Base-by-base conservation (phyloP, 2,329 filamentous ascomycete species). In the Trichoderma sp. region DNA sequence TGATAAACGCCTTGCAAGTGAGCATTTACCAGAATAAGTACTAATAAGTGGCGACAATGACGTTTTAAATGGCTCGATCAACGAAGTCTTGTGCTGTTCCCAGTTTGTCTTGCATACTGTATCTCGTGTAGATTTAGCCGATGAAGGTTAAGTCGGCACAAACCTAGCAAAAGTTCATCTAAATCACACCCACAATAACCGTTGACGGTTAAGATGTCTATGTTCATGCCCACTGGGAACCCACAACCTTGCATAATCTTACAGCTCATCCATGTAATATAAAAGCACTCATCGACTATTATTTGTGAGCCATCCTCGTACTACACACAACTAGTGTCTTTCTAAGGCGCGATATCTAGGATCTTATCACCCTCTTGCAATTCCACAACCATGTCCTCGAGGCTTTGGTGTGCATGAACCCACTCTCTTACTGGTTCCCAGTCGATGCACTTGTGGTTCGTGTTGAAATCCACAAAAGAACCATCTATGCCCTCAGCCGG, bases 401-500 rank as follows among this genome's bases (percentile, higher is more conserved):
- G 38, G n/a, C 60, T 73, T 21, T 73, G 69, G 45, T 73, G 69
- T 27, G 33, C 16, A 12, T 9, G 60, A 35, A 73, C 69, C 69
- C 69, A 73, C 60, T 73, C 38, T 53, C 60, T 62, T n/a, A 73
- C 60, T 38, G 69, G 69, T 9, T 73, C 69, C 69, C 69, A 73
- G 38, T 73, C 69, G 29, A 73, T 56, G 18, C 69, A 73, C n/a
- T 65, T 73, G 31, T 73, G 69, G 29, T 73, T 29, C 27, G 69
- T 73, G 18, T 73, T 73, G 38, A 73, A 73, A 31, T 73, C 69
- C 38, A 73, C 69, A 38, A 73, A 73, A 18, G 69, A 73, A n/a
- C 69, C 69, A 18, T 73, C 69, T 31, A 73, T 29, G 11, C 69
- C 69, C 69, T 73, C 41, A 11, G 41, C 38, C 38, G 63, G 29